These are phyloP conservation scores for Colletotrichum liaoningense DNA, from an alignment of 2,329 filamentous ascomycete species.

Conservation along the genomic window DNA sequence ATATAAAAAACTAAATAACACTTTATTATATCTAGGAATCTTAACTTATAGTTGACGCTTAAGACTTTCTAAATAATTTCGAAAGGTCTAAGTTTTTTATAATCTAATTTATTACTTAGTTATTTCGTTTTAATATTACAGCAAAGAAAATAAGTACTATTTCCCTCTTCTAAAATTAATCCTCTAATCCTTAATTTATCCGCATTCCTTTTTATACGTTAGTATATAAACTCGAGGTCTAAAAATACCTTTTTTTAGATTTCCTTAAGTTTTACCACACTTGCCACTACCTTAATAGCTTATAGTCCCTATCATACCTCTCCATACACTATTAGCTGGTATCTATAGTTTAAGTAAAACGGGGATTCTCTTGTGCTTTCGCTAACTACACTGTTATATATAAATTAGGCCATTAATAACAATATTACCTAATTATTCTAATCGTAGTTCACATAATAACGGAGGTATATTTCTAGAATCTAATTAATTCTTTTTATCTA, in stretches of 20 bases:
- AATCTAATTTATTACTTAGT: too few relatives aligned
- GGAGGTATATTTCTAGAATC: fast-evolving
- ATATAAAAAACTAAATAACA: too few relatives aligned
- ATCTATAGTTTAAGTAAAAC: fast-evolving
- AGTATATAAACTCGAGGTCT: background rate
- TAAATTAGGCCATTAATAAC: too few relatives aligned
- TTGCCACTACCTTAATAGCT: too few relatives aligned
- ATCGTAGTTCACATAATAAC: fast-evolving
- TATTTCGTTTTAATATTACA: background rate
- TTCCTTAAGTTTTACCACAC: fast-evolving
- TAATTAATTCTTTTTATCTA: background rate
- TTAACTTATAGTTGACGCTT: too few relatives aligned
- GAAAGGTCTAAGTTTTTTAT: too few relatives aligned
- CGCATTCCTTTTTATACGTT: background rate
- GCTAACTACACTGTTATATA: background rate
- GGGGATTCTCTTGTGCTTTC: background rate
- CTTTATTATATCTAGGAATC: too few relatives aligned
- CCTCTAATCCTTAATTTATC: fast-evolving
- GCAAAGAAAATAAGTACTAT: background rate
- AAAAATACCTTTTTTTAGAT: background rate
- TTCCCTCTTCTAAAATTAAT: background rate
- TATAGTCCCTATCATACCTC: too few relatives aligned
- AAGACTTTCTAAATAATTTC: too few relatives aligned
- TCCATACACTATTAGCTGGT: background rate
- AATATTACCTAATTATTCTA: fast-evolving